A percentile compares a stretch with the other conserved stretches of the same genome.
Conservation (phyloP, 129 eudicot species). For the Gnaphalium uliginosum region DNA sequence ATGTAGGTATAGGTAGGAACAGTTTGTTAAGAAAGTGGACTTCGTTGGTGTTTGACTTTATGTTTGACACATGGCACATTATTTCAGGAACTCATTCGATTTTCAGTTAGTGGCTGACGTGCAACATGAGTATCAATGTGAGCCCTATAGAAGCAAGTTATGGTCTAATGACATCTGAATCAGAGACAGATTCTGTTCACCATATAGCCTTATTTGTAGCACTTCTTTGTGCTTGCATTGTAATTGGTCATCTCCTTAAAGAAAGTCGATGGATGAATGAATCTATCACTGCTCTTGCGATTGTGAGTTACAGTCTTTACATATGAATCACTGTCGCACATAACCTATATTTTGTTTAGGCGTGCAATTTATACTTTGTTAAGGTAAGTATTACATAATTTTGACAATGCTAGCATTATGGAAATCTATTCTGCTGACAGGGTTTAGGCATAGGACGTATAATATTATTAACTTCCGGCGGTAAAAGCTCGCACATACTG, state of each 20-base stretch:
- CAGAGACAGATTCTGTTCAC: slow-evolving; percentile 53
- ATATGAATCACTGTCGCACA: slow-evolving; percentile 2
- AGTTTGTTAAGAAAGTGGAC: no score
- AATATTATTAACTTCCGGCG: slow-evolving; percentile 63
- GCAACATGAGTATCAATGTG: slow-evolving; percentile 20
- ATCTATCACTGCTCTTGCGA: slow-evolving; percentile 64
- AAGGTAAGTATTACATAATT: slow-evolving; percentile 7
- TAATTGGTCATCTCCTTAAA: slow-evolving; percentile 71
- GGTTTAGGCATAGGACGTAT: slow-evolving; percentile 77
- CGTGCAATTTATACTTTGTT: background rate
- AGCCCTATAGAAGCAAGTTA: slow-evolving; percentile 14
- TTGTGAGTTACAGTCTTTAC: slow-evolving; percentile 42
- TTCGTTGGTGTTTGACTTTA: background rate
- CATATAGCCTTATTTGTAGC: slow-evolving; percentile 71
- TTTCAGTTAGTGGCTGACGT: background rate
- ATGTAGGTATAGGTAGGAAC: no score
- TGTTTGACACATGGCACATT: background rate
- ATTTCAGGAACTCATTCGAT: slow-evolving; percentile 12
- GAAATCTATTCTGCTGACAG: slow-evolving; percentile 37
- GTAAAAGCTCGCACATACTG: slow-evolving; percentile 71
- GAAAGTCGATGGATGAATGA: slow-evolving; percentile 78
- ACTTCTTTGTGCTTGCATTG: slow-evolving; percentile 66
- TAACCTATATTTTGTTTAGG: background rate
- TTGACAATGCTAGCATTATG: slow-evolving; percentile 15
- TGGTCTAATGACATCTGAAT: slow-evolving; percentile 32